Evolutionary conservation across 768 basidiomycete genomes (phyloP), one percentile per base, ranked within the genome.

Genomic region (Filobasidium floriforme): DNA sequence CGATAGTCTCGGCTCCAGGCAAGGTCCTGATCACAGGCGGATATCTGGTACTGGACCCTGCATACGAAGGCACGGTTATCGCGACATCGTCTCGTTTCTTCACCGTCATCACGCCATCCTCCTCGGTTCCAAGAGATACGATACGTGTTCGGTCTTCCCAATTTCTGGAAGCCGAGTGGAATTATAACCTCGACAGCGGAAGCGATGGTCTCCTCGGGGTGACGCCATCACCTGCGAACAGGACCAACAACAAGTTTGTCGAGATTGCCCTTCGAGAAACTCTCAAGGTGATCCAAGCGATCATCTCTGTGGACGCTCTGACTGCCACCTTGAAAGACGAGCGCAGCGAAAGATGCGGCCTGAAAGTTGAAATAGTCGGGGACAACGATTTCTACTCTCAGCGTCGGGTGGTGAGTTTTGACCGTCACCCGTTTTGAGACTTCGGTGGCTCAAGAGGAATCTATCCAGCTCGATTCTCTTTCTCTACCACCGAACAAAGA

Each of bases 331-430:
- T 72, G 19, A 57, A 32, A 26, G 64, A 66, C 10, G 65, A 61
- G 9, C 14, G 9, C 18, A 41, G 18, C 24, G 26, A 37, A 11
- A 52, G 32, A 7, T 18, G 54, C 15, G 88, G 86, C 37, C 81
- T 94, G 65, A 84, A 89, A 70, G 86, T 97, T 69, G 85, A 84
- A 44, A 88, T 97, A 70, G 85, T 87, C 29, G 94, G 92, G 11
- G 92, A 92, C 77, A 98, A 99, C 73, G 96, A 98, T 77, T 99
- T 98, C 73, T 98, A 99, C 80, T 96, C 93, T 4, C 96, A 98
- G 73, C 82, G 88, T 64, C 86, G 86, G 61, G 86, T 89, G 83
- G 93, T 90, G 64, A 75, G 82, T 68, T 9, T 1, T 22, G 32
- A n/a, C n/a, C n/a, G n/a, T n/a, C n/a, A n/a, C 43, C 10, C 19